Evolutionary conservation across 257 asterid genomes (phyloP).

Genomic region (Thymus quinquecostatus): DNA sequence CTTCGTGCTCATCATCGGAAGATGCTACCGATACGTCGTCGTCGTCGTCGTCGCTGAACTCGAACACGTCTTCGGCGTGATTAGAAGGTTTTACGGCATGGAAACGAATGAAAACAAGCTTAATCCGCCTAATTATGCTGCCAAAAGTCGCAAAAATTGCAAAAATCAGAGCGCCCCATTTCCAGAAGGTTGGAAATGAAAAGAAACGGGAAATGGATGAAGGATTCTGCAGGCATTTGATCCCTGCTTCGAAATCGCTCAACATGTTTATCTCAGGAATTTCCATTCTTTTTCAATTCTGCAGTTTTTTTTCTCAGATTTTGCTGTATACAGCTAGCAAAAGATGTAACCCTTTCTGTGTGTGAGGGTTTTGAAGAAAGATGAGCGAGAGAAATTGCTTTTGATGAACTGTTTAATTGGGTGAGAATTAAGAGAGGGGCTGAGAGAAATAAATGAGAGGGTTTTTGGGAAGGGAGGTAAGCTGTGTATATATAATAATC

Average conservation of each 20-base stretch:
- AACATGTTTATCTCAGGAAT: conserved; percentile 69
- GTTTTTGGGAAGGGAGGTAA: not conserved
- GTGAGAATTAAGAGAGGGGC: conserved; percentile 15
- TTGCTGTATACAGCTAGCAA: conserved; percentile 24
- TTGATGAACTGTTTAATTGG: conserved; percentile 5
- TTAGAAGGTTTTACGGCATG: conserved; percentile 47
- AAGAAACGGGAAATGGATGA: conserved; percentile 49
- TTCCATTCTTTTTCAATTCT: conserved; percentile 45
- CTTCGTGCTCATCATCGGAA: conserved; percentile 48
- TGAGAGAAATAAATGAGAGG: conserved; percentile 16
- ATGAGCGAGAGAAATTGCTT: not conserved
- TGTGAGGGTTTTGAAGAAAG: conserved; percentile 17
- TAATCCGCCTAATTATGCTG: conserved; percentile 56
- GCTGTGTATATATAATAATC: conserved; percentile 34
- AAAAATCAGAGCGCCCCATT: conserved; percentile 84
- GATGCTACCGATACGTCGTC: conserved; percentile 40
- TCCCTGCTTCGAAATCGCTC: conserved; percentile 70
- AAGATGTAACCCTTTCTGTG: conserved; percentile 3
- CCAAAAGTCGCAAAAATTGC: conserved; percentile 71
- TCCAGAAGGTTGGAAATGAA: conserved; percentile 62
- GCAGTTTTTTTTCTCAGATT: not conserved
- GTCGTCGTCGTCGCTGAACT: conserved; percentile 61
- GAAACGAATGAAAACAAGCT: conserved; percentile 52
- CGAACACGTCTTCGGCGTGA: conserved; percentile 48
- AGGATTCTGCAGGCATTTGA: conserved; percentile 72